A percentile compares a stretch with the other conserved stretches of the same genome.
phyloP scores from a whole-genome alignment of 352 stramenopile genomes.

The Phytophthora parvispora region DNA sequence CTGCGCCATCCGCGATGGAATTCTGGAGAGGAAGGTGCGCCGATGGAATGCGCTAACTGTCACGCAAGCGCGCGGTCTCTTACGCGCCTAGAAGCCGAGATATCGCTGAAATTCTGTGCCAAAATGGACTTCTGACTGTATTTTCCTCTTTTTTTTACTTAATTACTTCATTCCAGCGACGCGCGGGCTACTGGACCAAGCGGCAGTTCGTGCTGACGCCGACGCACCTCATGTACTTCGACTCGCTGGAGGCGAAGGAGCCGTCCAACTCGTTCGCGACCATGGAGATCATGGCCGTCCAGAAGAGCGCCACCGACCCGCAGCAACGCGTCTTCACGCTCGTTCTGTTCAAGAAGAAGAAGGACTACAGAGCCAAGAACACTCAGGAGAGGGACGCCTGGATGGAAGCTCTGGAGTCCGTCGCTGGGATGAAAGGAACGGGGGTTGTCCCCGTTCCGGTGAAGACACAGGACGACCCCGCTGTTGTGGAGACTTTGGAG shows the following conservation, averaged over 20 bases:
- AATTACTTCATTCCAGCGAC: slow-evolving; percentile 54
- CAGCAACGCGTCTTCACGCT: slow-evolving; percentile 63
- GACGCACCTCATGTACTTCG: slow-evolving; percentile 76
- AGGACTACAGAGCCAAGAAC: slow-evolving; percentile 71
- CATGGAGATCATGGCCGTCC: slow-evolving; percentile 74
- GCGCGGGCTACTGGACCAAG: slow-evolving; percentile 86
- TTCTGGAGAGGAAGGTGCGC: slow-evolving; percentile 72
- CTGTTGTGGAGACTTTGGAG: neutral
- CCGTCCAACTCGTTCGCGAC: slow-evolving; percentile 59
- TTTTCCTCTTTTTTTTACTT: slow-evolving; percentile 6
- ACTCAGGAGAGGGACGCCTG: slow-evolving; percentile 76
- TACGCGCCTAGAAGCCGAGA: slow-evolving; percentile 2
- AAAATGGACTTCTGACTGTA: neutral
- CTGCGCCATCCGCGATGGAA: slow-evolving; percentile 62
- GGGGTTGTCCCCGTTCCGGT: slow-evolving; percentile 4
- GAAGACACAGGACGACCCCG: slow-evolving; percentile 18
- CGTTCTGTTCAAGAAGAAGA: slow-evolving; percentile 82
- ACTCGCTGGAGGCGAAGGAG: slow-evolving; percentile 56
- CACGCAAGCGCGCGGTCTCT: neutral
- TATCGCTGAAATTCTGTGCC: slow-evolving; percentile 10
- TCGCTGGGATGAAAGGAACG: slow-evolving; percentile 65
- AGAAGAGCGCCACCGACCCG: slow-evolving; percentile 47
- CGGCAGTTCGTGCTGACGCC: slow-evolving; percentile 81
- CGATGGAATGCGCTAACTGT: neutral
- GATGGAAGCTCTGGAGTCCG: slow-evolving; percentile 67